Evolutionary conservation across 768 basidiomycete genomes (phyloP), one percentile per base, ranked within the genome.

Genomic region (Pleurotus eryngii): DNA sequence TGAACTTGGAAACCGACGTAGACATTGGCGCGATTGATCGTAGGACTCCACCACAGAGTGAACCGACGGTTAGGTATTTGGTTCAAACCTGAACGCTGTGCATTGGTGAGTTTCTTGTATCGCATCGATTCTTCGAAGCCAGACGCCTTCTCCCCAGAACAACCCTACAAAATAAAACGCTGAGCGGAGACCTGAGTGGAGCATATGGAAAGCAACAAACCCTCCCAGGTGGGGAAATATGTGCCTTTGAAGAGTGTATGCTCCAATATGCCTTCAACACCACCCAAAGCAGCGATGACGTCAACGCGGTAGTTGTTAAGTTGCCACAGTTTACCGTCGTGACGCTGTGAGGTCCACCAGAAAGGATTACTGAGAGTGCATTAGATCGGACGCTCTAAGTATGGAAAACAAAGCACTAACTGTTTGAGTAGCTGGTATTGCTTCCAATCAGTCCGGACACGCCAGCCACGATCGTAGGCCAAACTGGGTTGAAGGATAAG

Each of bases 1-100:
- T 98, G 96, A 17, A 99, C 97, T 71, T 98, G 97, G 92, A 99
- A 99, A 84, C 97, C 97, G 70, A 98, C 95, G 67, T 97, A 97
- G 68, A 98, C 95, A 68, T 99, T 99, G 55, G 97, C 96, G 62
- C 97, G 92, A 74, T 98, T 98, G 78, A 98, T 98, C 0, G 96
- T 98, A 22, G 95, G 95, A 68, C 91, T 93, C 95, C 95, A 97
- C 97, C 97, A 99, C 8, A 99, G 80, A 3, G 96, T 98, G 78
- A 98, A 98, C 11, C 93, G 92, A 86, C 96, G 95, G 70, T 98
- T 98, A 5, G 96, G 96, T 69, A 98, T 96, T 70, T 96, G 95
- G 69, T 93, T 93, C 45, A 96, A 76, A 91, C 97, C 97, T 37
- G 95, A 97, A 47, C 96, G 90, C 73, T 99, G 97, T 9, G 97